Percentiles rank a stretch among this genome's conserved stretches.
phyloP scores from a whole-genome alignment of 495 filamentous ascomycete genomes.

The Oidiodendron maius region DNA sequence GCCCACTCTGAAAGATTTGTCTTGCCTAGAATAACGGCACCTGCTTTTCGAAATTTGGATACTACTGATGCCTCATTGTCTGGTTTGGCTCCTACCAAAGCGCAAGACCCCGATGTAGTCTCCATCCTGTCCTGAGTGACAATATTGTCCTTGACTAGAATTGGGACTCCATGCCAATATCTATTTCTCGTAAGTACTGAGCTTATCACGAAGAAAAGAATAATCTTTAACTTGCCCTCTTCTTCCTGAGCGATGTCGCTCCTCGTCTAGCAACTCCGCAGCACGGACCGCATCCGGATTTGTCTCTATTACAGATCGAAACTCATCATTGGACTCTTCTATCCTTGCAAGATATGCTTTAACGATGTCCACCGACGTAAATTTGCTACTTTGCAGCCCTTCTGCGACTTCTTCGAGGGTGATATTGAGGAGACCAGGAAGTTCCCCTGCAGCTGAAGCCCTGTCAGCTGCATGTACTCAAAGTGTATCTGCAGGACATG shows the following conservation, averaged over 20 bases:
- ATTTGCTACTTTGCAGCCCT: no score
- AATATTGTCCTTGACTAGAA: constrained; percentile 59
- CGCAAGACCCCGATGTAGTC: constrained; percentile 39
- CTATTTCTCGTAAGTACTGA: constrained; percentile 50
- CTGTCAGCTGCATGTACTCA: no score
- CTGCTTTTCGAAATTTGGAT: constrained; percentile 32
- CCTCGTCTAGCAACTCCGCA: constrained; percentile 51
- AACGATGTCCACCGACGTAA: no score
- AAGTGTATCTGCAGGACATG: no score
- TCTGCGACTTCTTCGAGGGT: no score
- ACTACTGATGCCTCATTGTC: constrained; percentile 26
- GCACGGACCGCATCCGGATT: constrained; percentile 45
- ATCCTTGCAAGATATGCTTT: no score
- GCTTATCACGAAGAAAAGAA: no score
- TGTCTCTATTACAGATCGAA: no score
- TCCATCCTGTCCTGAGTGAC: constrained; percentile 26
- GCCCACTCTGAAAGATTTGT: constrained; percentile 42
- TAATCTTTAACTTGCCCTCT: no score
- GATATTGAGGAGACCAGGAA: no score
- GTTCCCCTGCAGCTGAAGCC: no score
- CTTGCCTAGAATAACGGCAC: constrained; percentile 43
- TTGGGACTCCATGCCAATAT: constrained; percentile 66
- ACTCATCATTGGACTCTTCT: no score
- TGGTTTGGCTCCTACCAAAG: constrained; percentile 28
- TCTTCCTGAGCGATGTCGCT: constrained; percentile 49